A percentile compares a stretch with the other conserved stretches of the same genome.
phyloP scores from a whole-genome alignment of 495 filamentous ascomycete genomes.

The Parachaetomium inaequale region DNA sequence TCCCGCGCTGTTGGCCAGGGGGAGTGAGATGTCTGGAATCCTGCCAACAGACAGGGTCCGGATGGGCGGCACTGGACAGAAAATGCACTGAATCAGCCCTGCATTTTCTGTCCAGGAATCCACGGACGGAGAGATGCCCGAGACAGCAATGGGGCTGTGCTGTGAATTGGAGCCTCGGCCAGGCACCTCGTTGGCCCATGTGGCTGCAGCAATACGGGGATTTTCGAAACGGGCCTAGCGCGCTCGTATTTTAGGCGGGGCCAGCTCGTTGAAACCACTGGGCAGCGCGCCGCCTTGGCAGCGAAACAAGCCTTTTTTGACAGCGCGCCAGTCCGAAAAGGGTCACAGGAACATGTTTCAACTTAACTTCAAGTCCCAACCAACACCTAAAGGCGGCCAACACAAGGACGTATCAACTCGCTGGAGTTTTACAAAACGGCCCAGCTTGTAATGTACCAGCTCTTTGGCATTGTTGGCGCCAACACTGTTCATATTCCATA shows the following conservation, averaged over 20 bases:
- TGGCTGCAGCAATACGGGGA: background rate
- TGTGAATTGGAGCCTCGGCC: background rate
- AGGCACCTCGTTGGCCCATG: slow-evolving; percentile 1
- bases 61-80: background rate
- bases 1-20: slow-evolving; percentile 6
- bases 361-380: background rate
- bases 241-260: slow-evolving; percentile 3
- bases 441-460: no score
- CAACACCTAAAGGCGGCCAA: no score
- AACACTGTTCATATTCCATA: no score
- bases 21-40: background rate
- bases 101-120: background rate
- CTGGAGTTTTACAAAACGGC: no score
- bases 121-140: background rate
- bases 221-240: background rate
- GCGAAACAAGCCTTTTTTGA: slow-evolving; percentile 7
- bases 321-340: background rate
- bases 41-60: background rate
- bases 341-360: background rate
- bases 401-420: background rate
- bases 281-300: slow-evolving; percentile 3
- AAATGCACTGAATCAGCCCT: background rate
- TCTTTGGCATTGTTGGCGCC: no score
- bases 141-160: background rate
- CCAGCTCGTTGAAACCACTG: background rate